Evolutionary conservation across 2,329 filamentous ascomycete genomes (phyloP).

Genomic region (Cladosporium sp.): DNA sequence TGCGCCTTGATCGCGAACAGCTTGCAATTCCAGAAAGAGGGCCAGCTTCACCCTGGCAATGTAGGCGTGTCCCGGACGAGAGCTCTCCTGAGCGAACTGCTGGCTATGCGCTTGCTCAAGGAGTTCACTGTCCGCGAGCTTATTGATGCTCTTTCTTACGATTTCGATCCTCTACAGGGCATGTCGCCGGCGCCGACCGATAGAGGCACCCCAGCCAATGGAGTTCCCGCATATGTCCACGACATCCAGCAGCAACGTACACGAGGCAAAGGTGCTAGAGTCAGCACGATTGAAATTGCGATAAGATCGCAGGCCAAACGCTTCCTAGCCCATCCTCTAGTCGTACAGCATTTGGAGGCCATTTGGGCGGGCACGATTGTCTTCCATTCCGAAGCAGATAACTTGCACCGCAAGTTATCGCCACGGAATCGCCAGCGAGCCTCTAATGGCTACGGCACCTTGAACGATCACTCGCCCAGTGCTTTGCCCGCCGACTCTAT

Average conservation of each 20-base stretch:
- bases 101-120: slow-evolving; percentile 83
- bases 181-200: slow-evolving; percentile 49
- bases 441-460: slow-evolving; percentile 37
- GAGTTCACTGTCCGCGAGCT: slow-evolving; percentile 86
- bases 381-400: slow-evolving; percentile 85
- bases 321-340: slow-evolving; percentile 84
- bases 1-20: slow-evolving; percentile 93
- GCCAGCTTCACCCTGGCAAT: slow-evolving; percentile 74
- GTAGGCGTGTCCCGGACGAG: slow-evolving; percentile 78
- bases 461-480: slow-evolving; percentile 22
- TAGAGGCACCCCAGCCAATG: slow-evolving; percentile 21
- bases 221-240: slow-evolving; percentile 9
- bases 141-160: slow-evolving; percentile 90
- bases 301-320: slow-evolving; percentile 90
- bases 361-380: slow-evolving; percentile 96
- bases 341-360: slow-evolving; percentile 90
- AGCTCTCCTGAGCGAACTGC: slow-evolving; percentile 81
- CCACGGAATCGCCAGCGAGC: slow-evolving; percentile 29
- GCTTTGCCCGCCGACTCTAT: slow-evolving; percentile 28
- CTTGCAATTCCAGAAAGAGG: slow-evolving; percentile 87
- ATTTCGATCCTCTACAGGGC: slow-evolving; percentile 89
- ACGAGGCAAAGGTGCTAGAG: slow-evolving; percentile 61
- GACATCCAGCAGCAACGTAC: slow-evolving; percentile 38
- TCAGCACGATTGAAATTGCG: slow-evolving; percentile 86
- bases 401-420: slow-evolving; percentile 59